A percentile compares a stretch with the other conserved stretches of the same genome.
These are phyloP conservation scores for Botrytis sinoallii DNA, from an alignment of 2,329 filamentous ascomycete genomes.

Conservation along the genomic window DNA sequence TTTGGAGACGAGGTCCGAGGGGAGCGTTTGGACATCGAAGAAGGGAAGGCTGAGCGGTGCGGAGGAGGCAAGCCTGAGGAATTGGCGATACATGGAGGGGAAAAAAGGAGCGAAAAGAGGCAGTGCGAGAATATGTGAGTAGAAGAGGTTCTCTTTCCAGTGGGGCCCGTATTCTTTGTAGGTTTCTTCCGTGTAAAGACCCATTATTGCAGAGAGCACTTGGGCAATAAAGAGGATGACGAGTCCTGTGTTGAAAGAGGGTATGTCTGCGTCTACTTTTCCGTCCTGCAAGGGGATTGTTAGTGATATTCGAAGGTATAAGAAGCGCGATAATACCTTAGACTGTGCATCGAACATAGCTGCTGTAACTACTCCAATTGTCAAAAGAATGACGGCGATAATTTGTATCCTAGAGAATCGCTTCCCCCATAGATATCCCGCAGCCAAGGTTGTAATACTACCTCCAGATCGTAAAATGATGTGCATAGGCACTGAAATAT, in stretches of 20 bases:
- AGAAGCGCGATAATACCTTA: conserved; percentile 56
- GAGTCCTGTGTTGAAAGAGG: conserved; percentile 66
- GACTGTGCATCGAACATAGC: conserved; percentile 85
- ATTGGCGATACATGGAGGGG: conserved; percentile 62
- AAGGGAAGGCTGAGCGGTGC: conserved; percentile 52
- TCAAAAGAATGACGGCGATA: conserved; percentile 77
- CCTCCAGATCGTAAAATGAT: conserved; percentile 95
- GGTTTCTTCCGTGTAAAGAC: conserved; percentile 87
- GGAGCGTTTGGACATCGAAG: conserved; percentile 36
- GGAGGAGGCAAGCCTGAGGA: conserved; percentile 60
- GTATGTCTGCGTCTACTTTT: conserved; percentile 37
- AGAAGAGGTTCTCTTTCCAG: conserved; percentile 96
- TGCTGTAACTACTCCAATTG: conserved; percentile 79
- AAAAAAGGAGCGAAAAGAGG: conserved; percentile 73
- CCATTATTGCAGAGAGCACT: conserved; percentile 88
- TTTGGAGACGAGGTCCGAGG: conserved; percentile 41
- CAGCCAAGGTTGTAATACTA: conserved; percentile 90
- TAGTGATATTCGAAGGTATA: conserved; percentile 18
- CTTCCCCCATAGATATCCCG: conserved; percentile 85
- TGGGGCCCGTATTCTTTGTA: conserved; percentile 83
- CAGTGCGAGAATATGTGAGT: conserved; percentile 74
- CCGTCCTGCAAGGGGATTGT: conserved; percentile 27
- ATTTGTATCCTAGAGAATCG: conserved; percentile 78
- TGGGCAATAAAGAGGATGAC: conserved; percentile 83
- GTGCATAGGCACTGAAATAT: conserved; percentile 93